phyloP scores from a whole-genome alignment of 768 basidiomycete genomes.

The Leccinum truebloodii region DNA sequence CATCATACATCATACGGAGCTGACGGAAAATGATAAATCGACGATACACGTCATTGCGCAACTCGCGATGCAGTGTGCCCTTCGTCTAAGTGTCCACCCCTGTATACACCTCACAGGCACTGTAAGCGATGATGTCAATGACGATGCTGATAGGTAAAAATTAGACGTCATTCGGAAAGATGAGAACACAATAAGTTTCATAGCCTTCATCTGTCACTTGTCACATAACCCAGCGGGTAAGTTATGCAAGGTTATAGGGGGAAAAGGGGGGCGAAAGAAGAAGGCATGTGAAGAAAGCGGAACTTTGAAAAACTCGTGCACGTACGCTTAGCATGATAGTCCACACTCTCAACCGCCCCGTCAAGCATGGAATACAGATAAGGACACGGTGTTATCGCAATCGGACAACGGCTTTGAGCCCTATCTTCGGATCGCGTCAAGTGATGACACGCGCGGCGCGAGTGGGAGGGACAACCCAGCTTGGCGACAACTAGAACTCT shows the following conservation, averaged over 20 bases:
- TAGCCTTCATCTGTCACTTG: not conserved
- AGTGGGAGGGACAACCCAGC: not conserved
- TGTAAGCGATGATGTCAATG: too few species aligned
- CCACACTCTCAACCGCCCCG: not conserved
- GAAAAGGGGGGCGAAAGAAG: not conserved
- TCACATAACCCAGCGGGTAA: not conserved
- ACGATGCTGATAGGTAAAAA: too few species aligned
- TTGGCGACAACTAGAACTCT: constrained; percentile 3
- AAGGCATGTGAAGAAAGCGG: not conserved
- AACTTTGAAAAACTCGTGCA: not conserved
- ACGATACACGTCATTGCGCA: too few species aligned
- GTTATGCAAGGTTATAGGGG: not conserved
- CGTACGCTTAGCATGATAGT: not conserved
- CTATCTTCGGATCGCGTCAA: constrained; percentile 6
- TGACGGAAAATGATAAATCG: too few species aligned
- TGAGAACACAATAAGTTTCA: too few species aligned
- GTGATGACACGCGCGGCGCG: constrained; percentile 3
- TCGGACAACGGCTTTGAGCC: not conserved
- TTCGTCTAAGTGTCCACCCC: too few species aligned
- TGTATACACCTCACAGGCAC: too few species aligned
- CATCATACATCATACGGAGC: too few species aligned
- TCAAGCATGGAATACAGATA: not conserved
- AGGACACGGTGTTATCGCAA: constrained; percentile 4
- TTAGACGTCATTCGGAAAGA: too few species aligned
- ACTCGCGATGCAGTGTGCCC: too few species aligned